phyloP scores from a whole-genome alignment of 2,329 filamentous ascomycete species.

The Plectosphaerella cucumerina region DNA sequence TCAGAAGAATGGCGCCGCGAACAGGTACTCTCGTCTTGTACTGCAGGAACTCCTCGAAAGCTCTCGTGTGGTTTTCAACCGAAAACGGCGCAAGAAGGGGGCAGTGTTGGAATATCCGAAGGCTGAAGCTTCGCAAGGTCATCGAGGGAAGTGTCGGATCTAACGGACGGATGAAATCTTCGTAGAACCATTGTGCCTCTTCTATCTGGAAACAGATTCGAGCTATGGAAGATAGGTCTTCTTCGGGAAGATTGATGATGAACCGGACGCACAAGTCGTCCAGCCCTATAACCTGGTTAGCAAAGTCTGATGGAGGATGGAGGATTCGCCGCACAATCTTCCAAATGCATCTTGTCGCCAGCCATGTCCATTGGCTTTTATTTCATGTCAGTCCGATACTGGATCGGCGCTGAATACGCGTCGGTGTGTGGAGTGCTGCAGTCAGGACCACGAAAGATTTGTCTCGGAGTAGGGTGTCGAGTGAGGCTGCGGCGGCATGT shows the following conservation, averaged over 20 bases:
- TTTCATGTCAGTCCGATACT: constrained; percentile 21
- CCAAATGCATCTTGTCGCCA: constrained; percentile 76
- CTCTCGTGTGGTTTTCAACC: constrained; percentile 70
- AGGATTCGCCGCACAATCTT: constrained; percentile 65
- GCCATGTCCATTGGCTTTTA: constrained; percentile 53
- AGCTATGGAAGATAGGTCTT: constrained; percentile 84
- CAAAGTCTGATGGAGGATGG: neutral
- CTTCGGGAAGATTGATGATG: constrained; percentile 91
- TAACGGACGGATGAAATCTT: constrained; percentile 93
- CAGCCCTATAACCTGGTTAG: constrained; percentile 58
- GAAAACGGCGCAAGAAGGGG: constrained; percentile 81
- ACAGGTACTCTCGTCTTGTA: constrained; percentile 97
- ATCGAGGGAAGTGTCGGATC: constrained; percentile 83
- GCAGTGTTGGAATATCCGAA: constrained; percentile 91
- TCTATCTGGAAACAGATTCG: constrained; percentile 98
- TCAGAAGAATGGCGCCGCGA: constrained; percentile 87
- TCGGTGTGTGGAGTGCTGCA: too few species aligned
- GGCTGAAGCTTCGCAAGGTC: constrained; percentile 77
- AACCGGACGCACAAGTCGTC: constrained; percentile 98
- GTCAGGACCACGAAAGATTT: too few species aligned
- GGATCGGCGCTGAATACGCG: too few species aligned
- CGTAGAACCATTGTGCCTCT: constrained; percentile 99
- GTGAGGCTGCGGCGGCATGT: neutral
- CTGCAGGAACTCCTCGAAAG: constrained; percentile 86
- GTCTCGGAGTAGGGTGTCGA: neutral